Base-by-base conservation (phyloP, 169 alveolate species). In the Theileria luwenshuni region DNA sequence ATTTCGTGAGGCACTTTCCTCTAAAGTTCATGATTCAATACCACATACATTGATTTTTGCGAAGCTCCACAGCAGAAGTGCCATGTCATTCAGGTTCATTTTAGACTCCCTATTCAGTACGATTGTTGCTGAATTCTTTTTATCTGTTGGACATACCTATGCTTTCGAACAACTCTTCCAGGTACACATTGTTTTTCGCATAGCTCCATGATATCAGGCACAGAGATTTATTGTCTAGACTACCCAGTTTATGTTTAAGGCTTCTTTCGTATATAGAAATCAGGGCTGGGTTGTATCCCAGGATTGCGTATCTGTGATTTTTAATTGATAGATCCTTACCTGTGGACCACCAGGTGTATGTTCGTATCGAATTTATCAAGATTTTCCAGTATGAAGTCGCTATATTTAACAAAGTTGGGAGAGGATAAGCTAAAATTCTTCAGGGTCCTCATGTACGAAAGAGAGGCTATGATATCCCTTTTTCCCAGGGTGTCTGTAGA, bases 41-140 rank as follows among this genome's bases (percentile, higher is more conserved):
- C 12, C 21, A 27, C 17, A n/a, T 41, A 79, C 86, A 59, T 79
- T 77, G 0, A 81, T 45, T 41, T 74, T 81, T 0, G 84, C 63
- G 51, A 73, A 81, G 69, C 84, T 81, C 89, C 89, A 81, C 43
- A 81, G 67, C 45, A 81, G 35, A 6, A 81, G 75, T 35, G 89
- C 63, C 10, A 42, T 58, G 49, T 81, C 89, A 28, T 84, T 81
- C 54, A 81, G 47, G 27, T 27, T 28, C 41, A 70, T 27, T 28
- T 19, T 38, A 23, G 60, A 69, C 12, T 41, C 41, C 7, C 80
- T 52, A 21, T 73, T 33, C 28, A 81, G 51, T 1, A 73, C 62
- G 1, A 42, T 49, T 10, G 83, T 73, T 67, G 89, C 41, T 58
- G 41, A 17, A 19, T 3, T 45, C 25, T 7, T 30, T 13, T 0